A percentile compares a stretch with the other conserved stretches of the same genome.
Evolutionary conservation across 2,329 filamentous ascomycete species (phyloP).

Genomic region (Alternaria metachromatica): DNA sequence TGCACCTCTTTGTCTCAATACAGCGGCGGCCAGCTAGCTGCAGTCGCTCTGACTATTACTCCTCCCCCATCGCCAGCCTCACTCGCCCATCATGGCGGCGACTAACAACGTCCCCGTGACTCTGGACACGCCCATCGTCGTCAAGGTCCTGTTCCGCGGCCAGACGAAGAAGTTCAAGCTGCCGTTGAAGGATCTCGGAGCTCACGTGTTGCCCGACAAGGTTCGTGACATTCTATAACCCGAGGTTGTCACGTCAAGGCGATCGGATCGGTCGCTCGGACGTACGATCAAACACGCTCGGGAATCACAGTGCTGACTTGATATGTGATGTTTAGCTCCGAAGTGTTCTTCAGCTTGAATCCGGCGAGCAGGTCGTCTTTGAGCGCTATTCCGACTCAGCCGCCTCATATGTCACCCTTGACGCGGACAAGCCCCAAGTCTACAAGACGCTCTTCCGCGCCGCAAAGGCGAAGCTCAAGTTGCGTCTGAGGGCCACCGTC

Average conservation of each 20-base stretch:
- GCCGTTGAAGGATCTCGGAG: conserved; percentile 81
- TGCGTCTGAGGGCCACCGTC: conserved; percentile 79
- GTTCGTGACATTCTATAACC: conserved; percentile 62
- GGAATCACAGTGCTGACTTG: conserved; percentile 22
- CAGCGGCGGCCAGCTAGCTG: conserved; percentile 8
- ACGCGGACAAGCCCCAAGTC: conserved; percentile 76
- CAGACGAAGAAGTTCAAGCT: conserved; percentile 85
- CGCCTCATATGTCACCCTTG: conserved; percentile 78
- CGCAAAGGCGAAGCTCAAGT: conserved; percentile 97
- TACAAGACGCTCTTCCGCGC: conserved; percentile 98
- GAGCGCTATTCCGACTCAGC: conserved; percentile 97
- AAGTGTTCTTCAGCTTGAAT: conserved; percentile 68
- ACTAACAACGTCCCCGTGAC: conserved; percentile 56
- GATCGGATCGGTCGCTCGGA: not conserved
- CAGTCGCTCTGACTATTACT: conserved; percentile 15
- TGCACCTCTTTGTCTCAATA: conserved; percentile 5
- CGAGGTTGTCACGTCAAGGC: not conserved
- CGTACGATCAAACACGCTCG: not conserved
- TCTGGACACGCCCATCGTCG: conserved; percentile 77
- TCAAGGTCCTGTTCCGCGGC: conserved; percentile 84
- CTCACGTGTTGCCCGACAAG: conserved; percentile 77
- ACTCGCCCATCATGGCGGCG: conserved; percentile 44
- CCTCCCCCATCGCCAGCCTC: conserved; percentile 40
- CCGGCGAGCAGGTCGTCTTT: conserved; percentile 69
- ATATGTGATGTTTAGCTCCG: conserved; percentile 57